Base-by-base conservation (phyloP, 2,329 filamentous ascomycete genomes). In the Diplodia corticola region DNA sequence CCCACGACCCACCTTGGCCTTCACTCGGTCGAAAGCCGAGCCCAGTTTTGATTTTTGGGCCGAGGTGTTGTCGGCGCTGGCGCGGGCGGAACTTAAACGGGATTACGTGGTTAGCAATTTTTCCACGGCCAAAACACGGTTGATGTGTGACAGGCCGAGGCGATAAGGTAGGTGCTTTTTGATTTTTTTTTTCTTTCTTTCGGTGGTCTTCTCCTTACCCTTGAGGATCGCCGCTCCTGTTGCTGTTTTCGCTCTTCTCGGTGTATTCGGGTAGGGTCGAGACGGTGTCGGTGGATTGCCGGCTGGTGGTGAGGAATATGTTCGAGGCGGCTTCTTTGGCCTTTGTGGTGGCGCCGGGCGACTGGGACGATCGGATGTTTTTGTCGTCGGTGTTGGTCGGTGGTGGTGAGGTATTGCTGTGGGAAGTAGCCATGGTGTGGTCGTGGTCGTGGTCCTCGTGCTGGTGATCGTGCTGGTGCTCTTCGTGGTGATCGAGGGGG, bases 1-100 rank as follows among this genome's bases (percentile, higher is more conserved):
- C 49, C 49, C 30, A 2, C 50, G 17, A 4, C 35, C 26, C 50
- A 65, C 48, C 28, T 65, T 65, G 28, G 63, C 15, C 35, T 65
- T 59, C 37, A 50, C 37, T 4, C 57, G 26, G 24, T 57, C 30
- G 26, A 54, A 44, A 15, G 63, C 20, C 22, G 63, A 24, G 20
- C 33, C n/a, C 13, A 64, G 17, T 22, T 46, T 53, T 12, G 63
- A 57, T 24, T 64, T 64, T 17, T 26, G 17, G 10, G n/a, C n/a
- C n/a, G n/a, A n/a, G n/a, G 40, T 9, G n/a, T 44, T n/a, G 40
- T 30, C 46, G 6, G 63, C 10, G 17, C n/a, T n/a, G n/a, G n/a
- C n/a, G n/a, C n/a, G n/a, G n/a, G 35, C 22, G 28, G 48, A 28
- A 22, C 44, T 50, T 37, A n/a, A 17, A 46, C 0, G 5, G 35